These are phyloP conservation scores for Ceratocystis lukuohia DNA, from an alignment of 2,329 filamentous ascomycete species.

Conservation along the genomic window DNA sequence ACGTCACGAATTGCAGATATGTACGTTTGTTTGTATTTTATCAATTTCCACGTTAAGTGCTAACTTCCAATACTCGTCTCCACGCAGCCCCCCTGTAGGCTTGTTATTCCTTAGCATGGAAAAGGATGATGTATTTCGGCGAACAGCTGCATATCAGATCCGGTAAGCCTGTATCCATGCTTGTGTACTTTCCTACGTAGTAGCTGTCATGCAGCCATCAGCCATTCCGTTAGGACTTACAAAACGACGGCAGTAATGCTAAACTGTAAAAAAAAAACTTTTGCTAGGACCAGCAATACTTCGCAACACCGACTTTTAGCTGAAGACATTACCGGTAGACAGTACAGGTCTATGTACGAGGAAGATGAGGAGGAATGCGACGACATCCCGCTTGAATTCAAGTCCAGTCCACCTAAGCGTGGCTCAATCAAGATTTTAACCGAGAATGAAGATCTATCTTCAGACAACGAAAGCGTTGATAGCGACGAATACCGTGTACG, in stretches of 20 bases:
- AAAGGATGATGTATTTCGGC: slow-evolving; percentile 57
- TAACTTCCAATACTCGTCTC: background rate
- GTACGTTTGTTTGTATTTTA: background rate
- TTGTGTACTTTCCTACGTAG: no score
- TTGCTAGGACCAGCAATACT: background rate
- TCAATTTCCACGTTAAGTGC: background rate
- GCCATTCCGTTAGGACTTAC: slow-evolving; percentile 17
- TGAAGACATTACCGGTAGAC: background rate
- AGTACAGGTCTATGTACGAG: slow-evolving; percentile 23
- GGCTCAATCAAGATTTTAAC: slow-evolving; percentile 37
- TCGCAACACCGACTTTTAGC: background rate
- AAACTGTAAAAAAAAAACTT: background rate
- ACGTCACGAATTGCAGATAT: background rate
- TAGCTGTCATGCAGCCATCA: slow-evolving; percentile 12
- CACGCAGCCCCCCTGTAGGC: slow-evolving; percentile 37
- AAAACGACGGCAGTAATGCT: background rate
- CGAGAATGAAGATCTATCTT: slow-evolving; percentile 26
- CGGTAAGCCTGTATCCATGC: slow-evolving; percentile 36
- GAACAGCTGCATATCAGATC: slow-evolving; percentile 64
- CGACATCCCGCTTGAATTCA: slow-evolving; percentile 37
- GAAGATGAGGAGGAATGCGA: slow-evolving; percentile 28
- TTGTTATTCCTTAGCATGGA: slow-evolving; percentile 87
- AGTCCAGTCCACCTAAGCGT: slow-evolving; percentile 35
- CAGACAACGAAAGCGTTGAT: slow-evolving; percentile 42
- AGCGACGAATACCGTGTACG: slow-evolving; percentile 26